These are phyloP conservation scores for Grifola frondosa DNA, from an alignment of 1,284 basidiomycete species.

Conservation along the genomic window DNA sequence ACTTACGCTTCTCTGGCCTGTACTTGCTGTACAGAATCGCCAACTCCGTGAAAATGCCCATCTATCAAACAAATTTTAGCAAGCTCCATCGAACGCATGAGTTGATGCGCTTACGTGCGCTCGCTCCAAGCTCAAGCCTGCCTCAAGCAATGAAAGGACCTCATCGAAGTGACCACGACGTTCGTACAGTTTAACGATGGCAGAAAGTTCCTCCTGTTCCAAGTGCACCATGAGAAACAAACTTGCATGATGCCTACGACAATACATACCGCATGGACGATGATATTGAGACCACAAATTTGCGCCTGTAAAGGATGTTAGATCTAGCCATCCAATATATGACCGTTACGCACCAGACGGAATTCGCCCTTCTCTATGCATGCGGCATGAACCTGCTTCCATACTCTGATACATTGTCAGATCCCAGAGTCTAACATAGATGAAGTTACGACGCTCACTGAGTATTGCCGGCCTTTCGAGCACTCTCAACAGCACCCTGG, in stretches of 20 bases:
- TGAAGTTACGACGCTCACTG: conserved; percentile 58
- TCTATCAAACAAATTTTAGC: conserved; percentile 38
- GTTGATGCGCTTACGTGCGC: conserved; percentile 72
- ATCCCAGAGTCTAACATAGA: background rate
- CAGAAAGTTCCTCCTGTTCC: conserved; percentile 81
- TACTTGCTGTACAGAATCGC: conserved; percentile 97
- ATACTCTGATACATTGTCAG: conserved; percentile 63
- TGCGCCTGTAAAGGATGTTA: conserved; percentile 60
- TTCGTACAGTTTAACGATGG: conserved; percentile 87
- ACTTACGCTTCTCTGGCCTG: conserved; percentile 86
- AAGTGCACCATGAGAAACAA: background rate
- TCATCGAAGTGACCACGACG: conserved; percentile 93
- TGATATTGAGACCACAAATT: conserved; percentile 96
- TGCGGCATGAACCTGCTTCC: conserved; percentile 99
- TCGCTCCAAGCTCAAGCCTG: conserved; percentile 92
- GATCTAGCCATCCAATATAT: conserved; percentile 8
- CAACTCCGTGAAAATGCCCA: conserved; percentile 94
- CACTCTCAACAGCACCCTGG: conserved; percentile 97
- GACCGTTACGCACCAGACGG: conserved; percentile 59
- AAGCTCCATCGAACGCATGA: background rate
- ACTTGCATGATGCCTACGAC: background rate
- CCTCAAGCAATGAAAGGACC: conserved; percentile 88
- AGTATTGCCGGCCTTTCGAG: conserved; percentile 98
- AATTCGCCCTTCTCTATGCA: conserved; percentile 98
- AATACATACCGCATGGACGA: conserved; percentile 79